These are phyloP conservation scores for Paralagenidium karlingii DNA, from an alignment of 352 stramenopile species.

Conservation along the genomic window DNA sequence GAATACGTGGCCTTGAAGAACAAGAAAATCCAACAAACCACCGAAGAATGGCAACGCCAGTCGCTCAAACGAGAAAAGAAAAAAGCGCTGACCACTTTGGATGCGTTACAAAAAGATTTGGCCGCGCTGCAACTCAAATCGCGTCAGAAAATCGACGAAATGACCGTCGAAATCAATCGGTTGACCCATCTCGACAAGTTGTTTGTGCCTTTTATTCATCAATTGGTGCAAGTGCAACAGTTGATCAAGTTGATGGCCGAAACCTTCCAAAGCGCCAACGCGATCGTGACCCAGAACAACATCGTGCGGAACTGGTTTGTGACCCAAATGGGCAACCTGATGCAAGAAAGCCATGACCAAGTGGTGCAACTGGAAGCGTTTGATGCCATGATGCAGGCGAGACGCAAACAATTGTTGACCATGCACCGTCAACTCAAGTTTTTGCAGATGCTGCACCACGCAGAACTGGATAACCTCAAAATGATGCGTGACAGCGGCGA, in stretches of 20 bases:
- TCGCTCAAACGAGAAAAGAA: slow-evolving; percentile 73
- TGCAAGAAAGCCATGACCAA: slow-evolving; percentile 31
- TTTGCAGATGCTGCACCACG: slow-evolving; percentile 43
- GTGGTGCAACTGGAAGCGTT: slow-evolving; percentile 48
- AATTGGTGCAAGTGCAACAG: slow-evolving; percentile 35
- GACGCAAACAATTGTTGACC: slow-evolving; percentile 37
- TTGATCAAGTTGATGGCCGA: slow-evolving; percentile 24
- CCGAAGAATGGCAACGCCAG: slow-evolving; percentile 74
- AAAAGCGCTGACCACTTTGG: slow-evolving; percentile 52
- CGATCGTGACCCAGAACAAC: slow-evolving; percentile 20
- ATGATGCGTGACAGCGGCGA: slow-evolving; percentile 52
- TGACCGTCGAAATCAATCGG: slow-evolving; percentile 49
- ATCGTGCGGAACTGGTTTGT: slow-evolving; percentile 38
- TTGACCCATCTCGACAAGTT: slow-evolving; percentile 48
- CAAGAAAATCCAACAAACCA: slow-evolving; percentile 61
- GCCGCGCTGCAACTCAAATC: slow-evolving; percentile 23
- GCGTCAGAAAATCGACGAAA: slow-evolving; percentile 35
- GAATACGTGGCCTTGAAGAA: slow-evolving; percentile 66
- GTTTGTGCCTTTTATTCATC: slow-evolving; percentile 67
- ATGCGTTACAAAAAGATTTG: slow-evolving; percentile 38
- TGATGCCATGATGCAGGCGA: slow-evolving; percentile 46
- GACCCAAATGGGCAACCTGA: slow-evolving; percentile 37
- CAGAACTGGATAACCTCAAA: slow-evolving; percentile 42
- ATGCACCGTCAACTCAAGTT: slow-evolving; percentile 40
- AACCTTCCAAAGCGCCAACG: slow-evolving; percentile 22